Conservation (phyloP, 108 stramenopile genomes). For the Nitzschia sp. region DNA sequence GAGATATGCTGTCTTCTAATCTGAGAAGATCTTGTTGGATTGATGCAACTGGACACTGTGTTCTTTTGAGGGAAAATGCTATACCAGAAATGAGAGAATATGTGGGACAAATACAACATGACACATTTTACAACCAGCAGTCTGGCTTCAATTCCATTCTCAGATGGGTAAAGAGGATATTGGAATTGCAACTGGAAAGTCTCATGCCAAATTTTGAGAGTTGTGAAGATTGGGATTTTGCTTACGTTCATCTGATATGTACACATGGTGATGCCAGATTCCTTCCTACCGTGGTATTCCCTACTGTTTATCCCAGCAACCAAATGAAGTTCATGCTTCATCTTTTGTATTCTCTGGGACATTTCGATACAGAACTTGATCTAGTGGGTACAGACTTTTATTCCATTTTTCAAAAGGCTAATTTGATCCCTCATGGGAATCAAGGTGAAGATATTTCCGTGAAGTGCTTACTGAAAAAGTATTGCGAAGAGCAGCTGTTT, state of each 20-base stretch:
- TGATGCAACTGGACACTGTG: background rate
- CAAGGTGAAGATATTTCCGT: background rate
- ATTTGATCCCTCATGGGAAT: background rate
- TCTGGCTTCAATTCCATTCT: background rate
- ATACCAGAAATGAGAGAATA: background rate
- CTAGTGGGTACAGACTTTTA: background rate
- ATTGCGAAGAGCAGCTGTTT: background rate
- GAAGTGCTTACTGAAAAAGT: background rate
- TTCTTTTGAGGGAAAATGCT: background rate
- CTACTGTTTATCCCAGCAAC: background rate
- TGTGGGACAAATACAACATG: background rate
- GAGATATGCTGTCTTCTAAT: background rate
- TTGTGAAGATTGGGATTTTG: background rate
- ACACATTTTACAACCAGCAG: background rate
- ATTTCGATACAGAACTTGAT: background rate
- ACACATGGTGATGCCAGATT: background rate
- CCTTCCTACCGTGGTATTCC: background rate
- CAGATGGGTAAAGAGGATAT: background rate
- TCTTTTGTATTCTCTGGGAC: background rate
- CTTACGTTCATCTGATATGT: background rate
- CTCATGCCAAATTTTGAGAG: background rate
- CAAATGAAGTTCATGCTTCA: background rate
- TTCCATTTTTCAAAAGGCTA: background rate
- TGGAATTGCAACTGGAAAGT: background rate
- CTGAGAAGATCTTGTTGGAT: background rate